phyloP scores from a whole-genome alignment of 345 rosid genomes.

The Pugionium cornutum region DNA sequence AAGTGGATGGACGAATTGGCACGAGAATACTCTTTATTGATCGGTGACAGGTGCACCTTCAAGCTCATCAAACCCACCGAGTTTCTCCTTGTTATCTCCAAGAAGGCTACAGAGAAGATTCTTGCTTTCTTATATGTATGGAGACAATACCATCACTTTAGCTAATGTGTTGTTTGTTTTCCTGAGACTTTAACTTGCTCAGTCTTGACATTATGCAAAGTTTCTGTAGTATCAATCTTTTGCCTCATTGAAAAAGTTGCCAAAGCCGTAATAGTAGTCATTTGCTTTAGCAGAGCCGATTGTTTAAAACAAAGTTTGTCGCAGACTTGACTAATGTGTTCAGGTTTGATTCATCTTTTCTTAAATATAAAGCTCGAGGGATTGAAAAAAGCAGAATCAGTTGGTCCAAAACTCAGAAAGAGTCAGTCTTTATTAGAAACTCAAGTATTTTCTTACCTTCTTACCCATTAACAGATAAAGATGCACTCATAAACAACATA shows the following conservation, averaged over 20 bases:
- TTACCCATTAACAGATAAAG: conserved; percentile 5
- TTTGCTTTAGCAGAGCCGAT: not conserved
- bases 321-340: not conserved
- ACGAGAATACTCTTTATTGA: conserved; percentile 17
- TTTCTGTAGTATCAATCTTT: not conserved
- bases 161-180: not conserved
- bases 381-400: not conserved
- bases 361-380: not conserved
- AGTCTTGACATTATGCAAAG: not conserved
- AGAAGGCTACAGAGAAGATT: not conserved
- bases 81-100: conserved; percentile 19
- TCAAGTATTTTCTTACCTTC: not conserved
- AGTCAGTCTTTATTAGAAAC: conserved; percentile 17
- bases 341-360: not conserved
- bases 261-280: not conserved
- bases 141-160: not conserved
- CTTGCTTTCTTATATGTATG: not conserved
- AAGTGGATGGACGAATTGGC: conserved; percentile 28
- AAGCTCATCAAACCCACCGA: conserved; percentile 28
- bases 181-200: not conserved
- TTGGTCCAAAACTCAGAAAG: conserved; percentile 21
- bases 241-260: not conserved
- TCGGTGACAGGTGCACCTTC: conserved; percentile 24
- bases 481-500: conserved; percentile 12
- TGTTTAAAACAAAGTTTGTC: not conserved